Percentiles rank a stretch among this genome's conserved stretches.
phyloP scores from a whole-genome alignment of 2,329 filamentous ascomycete species.

The Mycosphaerella arachidis region DNA sequence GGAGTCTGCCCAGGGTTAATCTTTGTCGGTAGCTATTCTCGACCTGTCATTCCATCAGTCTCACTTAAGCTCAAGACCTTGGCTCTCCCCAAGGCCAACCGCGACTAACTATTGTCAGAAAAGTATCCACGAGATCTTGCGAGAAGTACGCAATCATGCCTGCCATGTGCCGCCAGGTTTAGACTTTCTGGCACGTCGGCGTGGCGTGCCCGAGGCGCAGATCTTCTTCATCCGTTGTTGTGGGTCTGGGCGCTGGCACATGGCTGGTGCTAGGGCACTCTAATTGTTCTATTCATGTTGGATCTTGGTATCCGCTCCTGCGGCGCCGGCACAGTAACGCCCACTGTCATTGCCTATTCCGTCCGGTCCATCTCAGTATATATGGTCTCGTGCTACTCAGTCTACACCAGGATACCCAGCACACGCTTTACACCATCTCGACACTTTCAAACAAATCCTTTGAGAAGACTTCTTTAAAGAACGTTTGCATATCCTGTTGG shows the following conservation, averaged over 20 bases:
- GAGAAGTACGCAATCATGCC: neutral
- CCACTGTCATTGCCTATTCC: neutral
- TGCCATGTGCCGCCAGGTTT: slow-evolving; percentile 14
- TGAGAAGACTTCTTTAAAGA: neutral
- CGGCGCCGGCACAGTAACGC: slow-evolving; percentile 8
- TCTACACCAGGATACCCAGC: slow-evolving; percentile 1
- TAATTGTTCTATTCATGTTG: slow-evolving; percentile 12
- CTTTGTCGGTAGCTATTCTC: neutral
- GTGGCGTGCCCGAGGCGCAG: slow-evolving; percentile 12
- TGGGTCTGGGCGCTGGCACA: slow-evolving; percentile 6
- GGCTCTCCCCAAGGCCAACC: neutral
- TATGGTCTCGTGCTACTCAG: slow-evolving; percentile 1
- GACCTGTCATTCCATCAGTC: neutral
- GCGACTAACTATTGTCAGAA: neutral
- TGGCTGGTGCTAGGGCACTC: slow-evolving; percentile 8
- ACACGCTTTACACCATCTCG: slow-evolving; percentile 3
- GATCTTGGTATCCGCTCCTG: slow-evolving; percentile 8
- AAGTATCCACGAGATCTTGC: neutral
- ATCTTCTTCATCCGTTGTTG: slow-evolving; percentile 9
- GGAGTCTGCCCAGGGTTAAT: neutral
- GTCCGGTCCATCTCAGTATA: slow-evolving; percentile 4
- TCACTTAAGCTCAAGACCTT: neutral
- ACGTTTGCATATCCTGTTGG: neutral
- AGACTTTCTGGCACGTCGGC: slow-evolving; percentile 1
- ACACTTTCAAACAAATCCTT: neutral